Conservation (phyloP, 2,329 filamentous ascomycete species). For the Lecanoromycetidae sp. region DNA sequence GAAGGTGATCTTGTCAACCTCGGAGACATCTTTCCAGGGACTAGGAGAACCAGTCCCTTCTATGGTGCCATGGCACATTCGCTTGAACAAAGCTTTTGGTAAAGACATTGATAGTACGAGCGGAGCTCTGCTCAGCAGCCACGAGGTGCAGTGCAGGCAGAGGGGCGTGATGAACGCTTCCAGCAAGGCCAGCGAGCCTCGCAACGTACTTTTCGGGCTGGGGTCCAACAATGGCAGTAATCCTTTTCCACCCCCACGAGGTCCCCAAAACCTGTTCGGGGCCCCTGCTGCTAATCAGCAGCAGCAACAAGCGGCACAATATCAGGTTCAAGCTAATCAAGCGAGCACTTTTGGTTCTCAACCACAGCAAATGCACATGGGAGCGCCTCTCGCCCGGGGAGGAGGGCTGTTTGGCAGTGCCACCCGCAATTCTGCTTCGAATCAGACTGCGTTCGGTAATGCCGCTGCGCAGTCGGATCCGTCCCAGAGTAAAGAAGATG, state of each 20-base stretch:
- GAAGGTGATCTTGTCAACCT: slow-evolving; percentile 50
- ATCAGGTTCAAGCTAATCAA: too few relatives aligned
- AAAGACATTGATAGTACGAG: slow-evolving; percentile 15
- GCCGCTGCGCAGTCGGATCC: too few relatives aligned
- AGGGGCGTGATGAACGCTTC: background rate
- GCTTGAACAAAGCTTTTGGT: slow-evolving; percentile 30
- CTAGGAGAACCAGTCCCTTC: slow-evolving; percentile 44
- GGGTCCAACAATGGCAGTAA: background rate
- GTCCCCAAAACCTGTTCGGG: too few relatives aligned
- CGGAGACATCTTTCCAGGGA: slow-evolving; percentile 46
- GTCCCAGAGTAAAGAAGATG: background rate
- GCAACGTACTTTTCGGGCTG: slow-evolving; percentile 10
- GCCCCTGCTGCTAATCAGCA: too few relatives aligned
- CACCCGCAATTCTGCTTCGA: too few relatives aligned
- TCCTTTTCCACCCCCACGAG: background rate
- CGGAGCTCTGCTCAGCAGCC: slow-evolving; percentile 5
- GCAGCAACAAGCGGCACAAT: background rate
- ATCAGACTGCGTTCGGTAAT: too few relatives aligned
- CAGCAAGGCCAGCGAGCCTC: slow-evolving; percentile 2
- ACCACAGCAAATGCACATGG: slow-evolving; percentile 1
- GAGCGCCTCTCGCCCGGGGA: background rate
- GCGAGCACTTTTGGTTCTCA: background rate
- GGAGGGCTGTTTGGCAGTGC: background rate
- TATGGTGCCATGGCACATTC: slow-evolving; percentile 46
- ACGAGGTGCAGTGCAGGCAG: slow-evolving; percentile 9